phyloP scores from a whole-genome alignment of 2,329 filamentous ascomycete genomes.

The Metarhizium sp. region DNA sequence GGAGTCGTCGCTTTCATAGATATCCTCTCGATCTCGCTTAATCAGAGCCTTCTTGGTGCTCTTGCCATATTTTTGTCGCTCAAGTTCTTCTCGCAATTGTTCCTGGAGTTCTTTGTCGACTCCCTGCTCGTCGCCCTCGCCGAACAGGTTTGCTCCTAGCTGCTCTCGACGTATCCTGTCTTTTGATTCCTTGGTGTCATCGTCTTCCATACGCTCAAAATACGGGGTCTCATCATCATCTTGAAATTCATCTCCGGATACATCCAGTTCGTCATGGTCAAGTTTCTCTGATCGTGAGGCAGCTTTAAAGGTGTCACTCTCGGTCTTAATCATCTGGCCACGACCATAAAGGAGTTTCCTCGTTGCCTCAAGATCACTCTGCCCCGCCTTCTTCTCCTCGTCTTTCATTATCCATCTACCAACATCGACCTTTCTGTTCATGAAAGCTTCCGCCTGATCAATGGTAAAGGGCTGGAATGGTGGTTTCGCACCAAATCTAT shows the following conservation, averaged over 20 bases:
- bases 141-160: slow-evolving; percentile 78
- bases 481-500: slow-evolving; percentile 75
- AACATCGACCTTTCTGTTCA: slow-evolving; percentile 68
- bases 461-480: slow-evolving; percentile 69
- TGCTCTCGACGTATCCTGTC: slow-evolving; percentile 71
- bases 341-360: slow-evolving; percentile 39
- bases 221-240: slow-evolving; percentile 77
- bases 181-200: slow-evolving; percentile 64
- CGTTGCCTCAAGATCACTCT: slow-evolving; percentile 54
- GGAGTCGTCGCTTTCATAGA: slow-evolving; percentile 66
- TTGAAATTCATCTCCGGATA: slow-evolving; percentile 68
- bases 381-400: slow-evolving; percentile 45
- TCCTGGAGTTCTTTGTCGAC: slow-evolving; percentile 68
- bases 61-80: slow-evolving; percentile 64
- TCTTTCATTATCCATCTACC: slow-evolving; percentile 74
- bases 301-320: slow-evolving; percentile 54
- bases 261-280: slow-evolving; percentile 62
- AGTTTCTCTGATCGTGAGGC: slow-evolving; percentile 54
- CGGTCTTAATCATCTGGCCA: slow-evolving; percentile 54
- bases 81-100: slow-evolving; percentile 57
- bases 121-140: slow-evolving; percentile 57
- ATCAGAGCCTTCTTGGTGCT: slow-evolving; percentile 70
- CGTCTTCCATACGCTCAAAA: slow-evolving; percentile 71
- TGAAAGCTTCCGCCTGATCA: slow-evolving; percentile 76
- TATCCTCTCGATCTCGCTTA: slow-evolving; percentile 76